Evolutionary conservation across 1,139 yeast species (phyloP).

Genomic region (Lodderomyces parapsilosis): DNA sequence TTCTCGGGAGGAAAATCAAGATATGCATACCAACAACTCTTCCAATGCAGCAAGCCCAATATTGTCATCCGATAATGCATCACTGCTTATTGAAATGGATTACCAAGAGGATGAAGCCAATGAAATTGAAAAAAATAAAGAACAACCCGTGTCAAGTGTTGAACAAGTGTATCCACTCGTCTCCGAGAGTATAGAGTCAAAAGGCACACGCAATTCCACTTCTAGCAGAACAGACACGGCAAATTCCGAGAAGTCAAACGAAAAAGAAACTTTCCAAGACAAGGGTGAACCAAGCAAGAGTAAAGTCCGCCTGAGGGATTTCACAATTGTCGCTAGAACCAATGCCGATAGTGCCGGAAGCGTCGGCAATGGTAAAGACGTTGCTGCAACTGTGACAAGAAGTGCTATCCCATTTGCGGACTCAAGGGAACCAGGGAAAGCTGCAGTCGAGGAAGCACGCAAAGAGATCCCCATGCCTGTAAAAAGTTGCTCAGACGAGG

Average conservation of each 20-base stretch:
- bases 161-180: background rate
- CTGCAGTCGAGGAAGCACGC: too few species aligned
- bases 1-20: background rate
- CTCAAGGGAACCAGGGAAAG: too few species aligned
- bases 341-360: too few species aligned
- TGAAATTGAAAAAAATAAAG: background rate
- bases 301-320: too few species aligned
- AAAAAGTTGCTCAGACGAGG: too few species aligned
- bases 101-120: background rate
- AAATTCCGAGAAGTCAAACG: background rate
- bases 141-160: background rate
- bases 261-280: too few species aligned
- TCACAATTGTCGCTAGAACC: too few species aligned
- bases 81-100: background rate
- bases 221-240: background rate
- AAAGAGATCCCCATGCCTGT: too few species aligned
- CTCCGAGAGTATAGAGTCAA: background rate
- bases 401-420: too few species aligned
- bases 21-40: background rate
- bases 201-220: background rate
- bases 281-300: too few species aligned
- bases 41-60: background rate
- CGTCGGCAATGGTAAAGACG: too few species aligned
- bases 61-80: background rate
- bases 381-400: too few species aligned